Base-by-base conservation (phyloP, 371 early-diverging fungal genomes). In the Mortierella sp. region DNA sequence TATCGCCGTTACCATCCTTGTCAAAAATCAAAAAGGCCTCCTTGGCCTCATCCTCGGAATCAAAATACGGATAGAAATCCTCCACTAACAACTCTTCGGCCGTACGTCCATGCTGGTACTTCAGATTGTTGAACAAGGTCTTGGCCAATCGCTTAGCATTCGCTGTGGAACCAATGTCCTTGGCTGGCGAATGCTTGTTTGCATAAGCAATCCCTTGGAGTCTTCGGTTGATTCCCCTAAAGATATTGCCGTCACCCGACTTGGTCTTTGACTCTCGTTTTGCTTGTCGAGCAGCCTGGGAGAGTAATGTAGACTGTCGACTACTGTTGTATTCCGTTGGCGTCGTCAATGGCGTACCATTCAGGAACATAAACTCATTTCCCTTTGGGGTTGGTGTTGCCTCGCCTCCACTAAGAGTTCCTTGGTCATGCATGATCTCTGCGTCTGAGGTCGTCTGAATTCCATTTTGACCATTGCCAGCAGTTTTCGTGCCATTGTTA, bases 1-100 rank as follows among this genome's bases (percentile, higher is more conserved):
- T 60, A 55, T 88, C 86, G 16, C 92, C 91, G 68, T 91, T 91
- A 18, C 85, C 85, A 72, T 92, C 89, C 56, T 83, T 85, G 74
- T 92, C 92, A 80, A 92, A 91, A 0, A 90, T 80, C 5, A 67
- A 61, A 66, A 92, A 92, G 6, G 92, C 92, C 7, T 81, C 80
- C 25, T 72, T 73, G 16, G 91, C 87, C 25, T 88, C 87, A 16
- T 85, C 87, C 18, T 64, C 70, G 2, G 72, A 82, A 7, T 69
- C 68, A 63, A 92, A 91, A 59, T 84, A 87, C 4, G 85, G 86
- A 15, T 60, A 66, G 63, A 90, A 87, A 48, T 84, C 82, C 9
- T 81, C 75, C 2, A 87, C 63, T 2, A 70, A 47, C 19, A 70
- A 18, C 26, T 64, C 64, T 2, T 63, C 72, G 1, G 60, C 12